These are phyloP conservation scores for Verbascum thapsus DNA, from an alignment of 257 asterid species.

Conservation along the genomic window DNA sequence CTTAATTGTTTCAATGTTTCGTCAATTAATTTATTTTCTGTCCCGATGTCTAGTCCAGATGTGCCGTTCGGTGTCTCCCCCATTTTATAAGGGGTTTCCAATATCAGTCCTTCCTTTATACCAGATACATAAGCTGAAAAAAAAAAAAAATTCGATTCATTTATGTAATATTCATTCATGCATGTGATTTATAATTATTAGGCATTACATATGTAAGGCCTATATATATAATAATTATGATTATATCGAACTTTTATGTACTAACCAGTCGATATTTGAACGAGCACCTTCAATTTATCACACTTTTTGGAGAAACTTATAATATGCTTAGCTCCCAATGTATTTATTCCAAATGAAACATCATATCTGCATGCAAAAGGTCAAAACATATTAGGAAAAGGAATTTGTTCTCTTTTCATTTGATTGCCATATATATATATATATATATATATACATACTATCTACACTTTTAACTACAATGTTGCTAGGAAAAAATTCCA, in stretches of 20 bases:
- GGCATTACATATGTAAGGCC: no score
- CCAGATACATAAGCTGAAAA: constrained; percentile 71
- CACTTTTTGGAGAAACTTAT: constrained; percentile 46
- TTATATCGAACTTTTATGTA: neutral
- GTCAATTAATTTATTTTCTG: constrained; percentile 48
- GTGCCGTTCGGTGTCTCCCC: constrained; percentile 70
- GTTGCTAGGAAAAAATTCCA: no score
- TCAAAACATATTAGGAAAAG: neutral
- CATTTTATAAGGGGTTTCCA: constrained; percentile 51
- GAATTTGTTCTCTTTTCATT: neutral
- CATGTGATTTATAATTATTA: no score
- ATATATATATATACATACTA: no score
- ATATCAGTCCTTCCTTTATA: constrained; percentile 53
- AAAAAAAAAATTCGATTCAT: neutral
- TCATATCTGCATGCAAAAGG: constrained; percentile 55
- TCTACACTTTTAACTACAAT: no score
- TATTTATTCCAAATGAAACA: constrained; percentile 43
- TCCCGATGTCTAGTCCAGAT: constrained; percentile 53
- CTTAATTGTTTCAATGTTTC: constrained; percentile 50
- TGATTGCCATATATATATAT: no score
- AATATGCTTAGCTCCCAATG: constrained; percentile 43
- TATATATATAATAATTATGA: no score
- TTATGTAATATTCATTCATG: no score
- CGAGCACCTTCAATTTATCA: constrained; percentile 33
- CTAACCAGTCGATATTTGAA: constrained; percentile 51